Percentiles rank a stretch among this genome's conserved stretches.
These are phyloP conservation scores for Monilinia aucupariae DNA, from an alignment of 2,329 filamentous ascomycete genomes.

Conservation along the genomic window DNA sequence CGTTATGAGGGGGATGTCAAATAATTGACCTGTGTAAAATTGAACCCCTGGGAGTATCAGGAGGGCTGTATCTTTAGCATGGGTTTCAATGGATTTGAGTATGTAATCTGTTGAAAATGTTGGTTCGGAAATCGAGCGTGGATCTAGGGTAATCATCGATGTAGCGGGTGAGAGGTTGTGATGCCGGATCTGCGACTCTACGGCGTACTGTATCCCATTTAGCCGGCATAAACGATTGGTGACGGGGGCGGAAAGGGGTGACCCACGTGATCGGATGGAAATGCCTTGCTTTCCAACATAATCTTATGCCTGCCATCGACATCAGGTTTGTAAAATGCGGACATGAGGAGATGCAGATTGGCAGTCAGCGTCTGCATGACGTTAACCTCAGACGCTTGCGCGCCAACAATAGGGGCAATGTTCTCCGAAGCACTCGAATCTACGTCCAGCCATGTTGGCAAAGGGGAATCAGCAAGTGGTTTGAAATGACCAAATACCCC, in stretches of 20 bases:
- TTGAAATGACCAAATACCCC: constrained; percentile 75
- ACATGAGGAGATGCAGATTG: constrained; percentile 72
- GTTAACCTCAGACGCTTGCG: constrained; percentile 61
- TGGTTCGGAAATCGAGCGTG: constrained; percentile 44
- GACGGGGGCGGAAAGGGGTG: constrained; percentile 10
- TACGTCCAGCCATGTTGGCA: constrained; percentile 62
- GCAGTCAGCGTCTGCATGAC: constrained; percentile 76
- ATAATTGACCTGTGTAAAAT: constrained; percentile 73
- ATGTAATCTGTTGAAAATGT: constrained; percentile 62
- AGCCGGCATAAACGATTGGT: constrained; percentile 19
- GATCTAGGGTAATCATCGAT: constrained; percentile 65
- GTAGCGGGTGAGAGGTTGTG: constrained; percentile 58
- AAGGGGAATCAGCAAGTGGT: constrained; percentile 55
- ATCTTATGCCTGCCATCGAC: constrained; percentile 59
- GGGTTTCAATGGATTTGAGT: constrained; percentile 58
- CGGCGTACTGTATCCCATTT: constrained; percentile 55
- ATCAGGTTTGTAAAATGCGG: constrained; percentile 70
- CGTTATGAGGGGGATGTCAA: constrained; percentile 71
- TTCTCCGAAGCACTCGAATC: constrained; percentile 60
- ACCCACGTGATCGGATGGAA: constrained; percentile 72
- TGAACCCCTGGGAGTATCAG: constrained; percentile 74
- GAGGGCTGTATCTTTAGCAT: constrained; percentile 61
- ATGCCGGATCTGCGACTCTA: constrained; percentile 67
- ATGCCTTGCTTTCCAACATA: constrained; percentile 73
- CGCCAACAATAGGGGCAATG: constrained; percentile 68